Conservation (phyloP, 2,329 filamentous ascomycete species). For the Aspergillus melleus region DNA sequence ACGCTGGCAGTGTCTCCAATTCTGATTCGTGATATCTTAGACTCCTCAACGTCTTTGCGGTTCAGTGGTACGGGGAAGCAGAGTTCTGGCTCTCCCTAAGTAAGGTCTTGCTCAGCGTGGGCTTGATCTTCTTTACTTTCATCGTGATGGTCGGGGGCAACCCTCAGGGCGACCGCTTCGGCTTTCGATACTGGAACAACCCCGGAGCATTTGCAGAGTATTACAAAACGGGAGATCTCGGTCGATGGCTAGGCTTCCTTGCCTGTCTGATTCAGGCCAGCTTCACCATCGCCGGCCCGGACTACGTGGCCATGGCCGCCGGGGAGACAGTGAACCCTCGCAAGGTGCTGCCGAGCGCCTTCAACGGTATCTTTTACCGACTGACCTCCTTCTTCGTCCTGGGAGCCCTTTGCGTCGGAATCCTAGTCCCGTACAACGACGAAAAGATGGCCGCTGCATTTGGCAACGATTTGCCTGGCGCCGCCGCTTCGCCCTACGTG, state of each 20-base stretch:
- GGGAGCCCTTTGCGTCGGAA: conserved; percentile 70
- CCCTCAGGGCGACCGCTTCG: conserved; percentile 68
- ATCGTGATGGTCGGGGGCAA: conserved; percentile 82
- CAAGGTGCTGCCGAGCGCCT: conserved; percentile 68
- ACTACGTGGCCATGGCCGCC: conserved; percentile 65
- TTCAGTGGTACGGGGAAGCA: conserved; percentile 73
- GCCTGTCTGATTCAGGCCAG: conserved; percentile 71
- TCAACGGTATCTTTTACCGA: conserved; percentile 77
- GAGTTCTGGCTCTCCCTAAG: conserved; percentile 74
- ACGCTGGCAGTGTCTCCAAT: neutral
- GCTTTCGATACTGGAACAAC: conserved; percentile 66
- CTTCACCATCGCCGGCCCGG: conserved; percentile 67
- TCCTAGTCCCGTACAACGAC: conserved; percentile 71
- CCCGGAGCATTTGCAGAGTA: conserved; percentile 71
- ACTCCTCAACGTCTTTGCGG: conserved; percentile 67
- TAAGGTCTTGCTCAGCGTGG: conserved; percentile 71
- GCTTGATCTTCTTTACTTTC: conserved; percentile 74
- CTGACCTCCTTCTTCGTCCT: conserved; percentile 74
- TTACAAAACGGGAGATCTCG: conserved; percentile 64
- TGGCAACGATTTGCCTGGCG: conserved; percentile 59
- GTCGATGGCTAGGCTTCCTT: conserved; percentile 74
- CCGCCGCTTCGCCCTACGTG: conserved; percentile 70
- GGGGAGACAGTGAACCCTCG: conserved; percentile 72
- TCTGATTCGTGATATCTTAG: conserved; percentile 14
- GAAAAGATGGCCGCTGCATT: conserved; percentile 62